phyloP scores from a whole-genome alignment of 2,329 filamentous ascomycete genomes.

The Claviceps purpurea region DNA sequence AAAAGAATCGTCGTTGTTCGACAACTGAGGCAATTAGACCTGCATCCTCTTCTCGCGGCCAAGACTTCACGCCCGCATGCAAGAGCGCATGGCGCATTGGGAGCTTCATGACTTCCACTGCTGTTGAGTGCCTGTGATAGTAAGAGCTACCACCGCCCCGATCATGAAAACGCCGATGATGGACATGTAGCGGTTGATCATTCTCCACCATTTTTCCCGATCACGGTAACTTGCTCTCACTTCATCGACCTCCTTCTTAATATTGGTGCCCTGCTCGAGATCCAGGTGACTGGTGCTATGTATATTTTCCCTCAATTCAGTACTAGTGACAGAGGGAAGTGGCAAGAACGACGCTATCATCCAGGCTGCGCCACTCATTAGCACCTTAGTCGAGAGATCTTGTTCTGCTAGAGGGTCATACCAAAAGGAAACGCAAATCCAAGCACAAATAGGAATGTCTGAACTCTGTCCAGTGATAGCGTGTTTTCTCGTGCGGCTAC shows the following conservation, averaged over 20 bases:
- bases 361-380: constrained; percentile 44
- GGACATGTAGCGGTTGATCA: constrained; percentile 45
- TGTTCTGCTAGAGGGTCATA: constrained; percentile 24
- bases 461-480: constrained; percentile 56
- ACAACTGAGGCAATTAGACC: not conserved
- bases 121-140: constrained; percentile 39
- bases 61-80: not conserved
- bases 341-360: constrained; percentile 66
- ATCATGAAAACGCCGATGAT: constrained; percentile 41
- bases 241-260: constrained; percentile 18
- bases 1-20: too few relatives aligned
- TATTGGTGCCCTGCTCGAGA: constrained; percentile 21
- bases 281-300: constrained; percentile 27
- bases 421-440: constrained; percentile 68
- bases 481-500: constrained; percentile 45
- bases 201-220: constrained; percentile 46
- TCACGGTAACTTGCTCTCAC: constrained; percentile 34
- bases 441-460: constrained; percentile 59
- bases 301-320: constrained; percentile 36
- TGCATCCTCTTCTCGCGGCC: not conserved
- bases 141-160: constrained; percentile 36
- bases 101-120: constrained; percentile 25
- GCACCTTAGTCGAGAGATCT: not conserved
- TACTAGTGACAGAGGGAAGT: constrained; percentile 44
- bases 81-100: not conserved